Evolutionary conservation across 257 asterid genomes (phyloP), one percentile per base, ranked within the genome.

Genomic region (Pogostemon cablin): DNA sequence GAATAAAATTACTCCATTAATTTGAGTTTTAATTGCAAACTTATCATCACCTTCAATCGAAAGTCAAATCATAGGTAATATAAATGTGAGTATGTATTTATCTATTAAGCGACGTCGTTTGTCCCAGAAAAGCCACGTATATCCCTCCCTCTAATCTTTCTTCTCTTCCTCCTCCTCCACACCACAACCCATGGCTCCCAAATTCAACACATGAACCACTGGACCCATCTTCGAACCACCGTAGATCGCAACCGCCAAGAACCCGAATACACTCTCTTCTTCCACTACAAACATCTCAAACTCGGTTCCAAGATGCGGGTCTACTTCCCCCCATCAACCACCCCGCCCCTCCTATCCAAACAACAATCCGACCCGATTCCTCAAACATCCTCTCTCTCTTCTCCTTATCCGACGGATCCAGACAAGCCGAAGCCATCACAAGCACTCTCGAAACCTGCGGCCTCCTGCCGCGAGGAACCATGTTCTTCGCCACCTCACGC

Each of bases 281-380:
- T 49, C 32, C 56, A 49, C 7, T 49, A 49, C 56, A 49, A 49
- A 49, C 25, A 49, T 25, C 56, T 49, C 20, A 49, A 49, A 49
- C 2, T 49, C 3, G 56, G 56, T 3, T 4, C 3, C 32, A 49
- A 12, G 12, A 49, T 49, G 56, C 4, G 12, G 5, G 2, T 49
- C 56, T 49, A 49, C 56, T 49, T 49, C 25, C 56, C 56, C 56
- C 56, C 54, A 11, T n/a, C 56, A 49, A 49, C 56, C 25, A 49
- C 56, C 56, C 56, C 25, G 0, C 17, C 56, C 5, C 56, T 49
- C 25, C 25, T 49, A 2, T 12, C 56, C 56, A 49, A 48, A 8
- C 54, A 48, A 12, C 6, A 48, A 11, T 48, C 56, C 7, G 8
- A 49, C 2, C 25, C 56, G 25, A n/a, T 49, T 1, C 56, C 56